Evolutionary conservation across 495 filamentous ascomycete species (phyloP).

Genomic region (Penicillium silybi): DNA sequence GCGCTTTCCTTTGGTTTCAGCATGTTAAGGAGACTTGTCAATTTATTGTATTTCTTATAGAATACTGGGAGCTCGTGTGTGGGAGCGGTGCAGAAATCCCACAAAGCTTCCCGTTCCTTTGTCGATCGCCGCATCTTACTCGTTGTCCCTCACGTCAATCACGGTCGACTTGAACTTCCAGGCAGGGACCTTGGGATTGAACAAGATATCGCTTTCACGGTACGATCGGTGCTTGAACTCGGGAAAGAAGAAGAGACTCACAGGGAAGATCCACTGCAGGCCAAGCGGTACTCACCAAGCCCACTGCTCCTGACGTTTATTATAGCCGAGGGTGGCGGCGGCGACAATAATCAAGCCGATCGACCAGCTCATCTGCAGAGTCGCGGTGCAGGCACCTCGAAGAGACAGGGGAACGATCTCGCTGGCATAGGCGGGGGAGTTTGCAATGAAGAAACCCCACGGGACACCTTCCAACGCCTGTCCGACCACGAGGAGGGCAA

Average conservation of each 20-base stretch:
- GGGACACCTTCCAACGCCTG: constrained; percentile 69
- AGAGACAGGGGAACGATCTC: constrained; percentile 65
- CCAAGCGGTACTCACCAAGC: constrained; percentile 58
- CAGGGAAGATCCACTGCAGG: constrained; percentile 74
- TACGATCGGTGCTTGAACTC: constrained; percentile 37
- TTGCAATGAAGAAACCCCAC: constrained; percentile 72
- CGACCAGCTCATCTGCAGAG: constrained; percentile 72
- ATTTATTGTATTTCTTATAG: no score
- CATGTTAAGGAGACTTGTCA: no score
- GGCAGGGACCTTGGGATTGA: constrained; percentile 29
- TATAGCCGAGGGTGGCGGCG: constrained; percentile 58
- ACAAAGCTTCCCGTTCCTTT: not conserved
- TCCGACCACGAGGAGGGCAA: constrained; percentile 58
- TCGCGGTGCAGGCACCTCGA: constrained; percentile 63
- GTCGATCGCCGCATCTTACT: constrained; percentile 25
- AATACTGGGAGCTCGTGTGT: no score
- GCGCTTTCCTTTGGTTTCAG: no score
- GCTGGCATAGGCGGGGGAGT: constrained; percentile 67
- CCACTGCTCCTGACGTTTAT: constrained; percentile 48
- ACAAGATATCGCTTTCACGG: constrained; percentile 43
- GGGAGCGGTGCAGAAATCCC: no score
- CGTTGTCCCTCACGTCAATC: constrained; percentile 48
- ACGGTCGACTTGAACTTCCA: constrained; percentile 42
- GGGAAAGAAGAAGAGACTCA: constrained; percentile 22
- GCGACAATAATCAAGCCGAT: constrained; percentile 66